phyloP scores from a whole-genome alignment of 441 rosid genomes.

The Bocquillonia castaneifolia region DNA sequence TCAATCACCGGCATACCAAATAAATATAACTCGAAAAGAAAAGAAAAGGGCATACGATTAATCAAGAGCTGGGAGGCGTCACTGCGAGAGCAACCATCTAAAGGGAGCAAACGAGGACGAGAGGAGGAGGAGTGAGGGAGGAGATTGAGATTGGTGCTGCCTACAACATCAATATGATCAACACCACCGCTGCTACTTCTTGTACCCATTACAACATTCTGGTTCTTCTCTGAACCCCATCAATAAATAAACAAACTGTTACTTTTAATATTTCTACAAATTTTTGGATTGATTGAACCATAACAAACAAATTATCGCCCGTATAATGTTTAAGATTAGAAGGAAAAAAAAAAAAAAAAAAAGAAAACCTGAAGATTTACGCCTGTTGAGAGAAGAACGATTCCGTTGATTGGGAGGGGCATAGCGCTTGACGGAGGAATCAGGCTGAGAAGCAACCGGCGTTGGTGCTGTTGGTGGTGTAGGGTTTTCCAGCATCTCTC shows the following conservation, averaged over 20 bases:
- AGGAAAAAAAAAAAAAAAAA: neutral
- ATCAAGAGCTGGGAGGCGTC: slow-evolving; percentile 50
- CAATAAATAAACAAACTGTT: slow-evolving; percentile 39
- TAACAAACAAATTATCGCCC: no score
- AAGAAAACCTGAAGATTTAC: slow-evolving; percentile 54
- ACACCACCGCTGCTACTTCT: slow-evolving; percentile 29
- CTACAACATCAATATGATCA: slow-evolving; percentile 42
- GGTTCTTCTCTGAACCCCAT: slow-evolving; percentile 55
- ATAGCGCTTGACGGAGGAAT: slow-evolving; percentile 47
- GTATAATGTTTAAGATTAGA: neutral
- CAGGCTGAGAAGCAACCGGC: slow-evolving; percentile 33
- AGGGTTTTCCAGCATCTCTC: slow-evolving; percentile 58
- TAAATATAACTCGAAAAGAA: no score
- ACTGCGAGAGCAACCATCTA: slow-evolving; percentile 56
- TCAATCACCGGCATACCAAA: no score
- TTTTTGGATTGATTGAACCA: no score
- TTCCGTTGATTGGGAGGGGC: slow-evolving; percentile 68
- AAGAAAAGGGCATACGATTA: slow-evolving; percentile 55
- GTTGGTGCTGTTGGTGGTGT: slow-evolving; percentile 42
- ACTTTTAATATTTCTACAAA: neutral
- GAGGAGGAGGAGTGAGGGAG: no score
- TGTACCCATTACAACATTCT: slow-evolving; percentile 22
- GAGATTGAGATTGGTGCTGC: slow-evolving; percentile 25
- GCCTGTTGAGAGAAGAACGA: slow-evolving; percentile 33
- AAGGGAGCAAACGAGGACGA: slow-evolving; percentile 32